A percentile compares a stretch with the other conserved stretches of the same genome.
phyloP scores from a whole-genome alignment of 495 filamentous ascomycete genomes.

The Rhypophila decipiens region DNA sequence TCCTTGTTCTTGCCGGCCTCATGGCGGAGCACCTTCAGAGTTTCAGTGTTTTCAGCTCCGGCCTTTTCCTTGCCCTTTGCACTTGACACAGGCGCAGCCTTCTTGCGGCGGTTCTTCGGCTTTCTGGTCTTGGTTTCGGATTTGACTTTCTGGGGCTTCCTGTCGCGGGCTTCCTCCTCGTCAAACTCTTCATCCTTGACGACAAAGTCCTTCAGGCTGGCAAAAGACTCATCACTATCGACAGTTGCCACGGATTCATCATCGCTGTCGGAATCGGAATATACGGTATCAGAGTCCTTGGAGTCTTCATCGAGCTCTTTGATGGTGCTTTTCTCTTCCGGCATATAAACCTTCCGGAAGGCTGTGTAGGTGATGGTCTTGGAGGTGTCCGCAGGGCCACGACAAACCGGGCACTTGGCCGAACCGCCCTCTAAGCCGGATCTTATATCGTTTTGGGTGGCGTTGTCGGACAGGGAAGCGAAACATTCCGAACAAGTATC shows the following conservation, averaged over 20 bases:
- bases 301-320: conserved; percentile 17
- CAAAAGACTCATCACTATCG: conserved; percentile 34
- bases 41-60: conserved; percentile 17
- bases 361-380: conserved; percentile 66
- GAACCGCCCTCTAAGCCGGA: conserved; percentile 53
- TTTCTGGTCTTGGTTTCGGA: conserved; percentile 14
- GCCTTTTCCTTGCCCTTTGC: conserved; percentile 23
- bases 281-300: conserved; percentile 28
- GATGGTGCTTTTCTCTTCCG: conserved; percentile 23
- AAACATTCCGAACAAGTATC: conserved; percentile 76
- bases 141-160: conserved; percentile 5
- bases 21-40: conserved; percentile 34
- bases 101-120: conserved; percentile 8
- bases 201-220: conserved; percentile 53
- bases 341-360: conserved; percentile 72
- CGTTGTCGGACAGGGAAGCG: conserved; percentile 58
- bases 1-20: conserved; percentile 54
- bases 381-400: conserved; percentile 53
- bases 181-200: conserved; percentile 30
- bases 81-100: conserved; percentile 14
- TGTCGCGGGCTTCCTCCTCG: conserved; percentile 14
- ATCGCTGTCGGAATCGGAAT: conserved; percentile 26
- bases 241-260: conserved; percentile 31
- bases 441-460: conserved; percentile 40
- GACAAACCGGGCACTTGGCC: conserved; percentile 72